phyloP scores from a whole-genome alignment of 768 basidiomycete genomes.

The Calocybe cyanea region DNA sequence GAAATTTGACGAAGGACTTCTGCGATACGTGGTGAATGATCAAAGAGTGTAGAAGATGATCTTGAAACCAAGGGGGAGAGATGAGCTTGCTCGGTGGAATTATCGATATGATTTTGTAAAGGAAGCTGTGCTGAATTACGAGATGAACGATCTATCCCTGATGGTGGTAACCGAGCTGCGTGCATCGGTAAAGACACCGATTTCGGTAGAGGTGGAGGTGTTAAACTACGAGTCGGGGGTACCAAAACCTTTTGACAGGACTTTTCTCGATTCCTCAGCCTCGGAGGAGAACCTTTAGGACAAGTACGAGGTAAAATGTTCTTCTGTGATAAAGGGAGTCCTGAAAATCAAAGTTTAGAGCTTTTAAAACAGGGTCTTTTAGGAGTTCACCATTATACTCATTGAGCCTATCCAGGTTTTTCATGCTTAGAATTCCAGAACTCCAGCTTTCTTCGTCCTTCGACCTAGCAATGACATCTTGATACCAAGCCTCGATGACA shows the following conservation, averaged over 20 bases:
- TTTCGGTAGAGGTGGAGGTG: conserved; percentile 82
- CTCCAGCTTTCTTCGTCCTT: conserved; percentile 73
- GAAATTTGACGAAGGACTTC: conserved; percentile 77
- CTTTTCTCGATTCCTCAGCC: conserved; percentile 54
- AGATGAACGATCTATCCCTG: conserved; percentile 27
- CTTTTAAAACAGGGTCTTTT: conserved; percentile 6
- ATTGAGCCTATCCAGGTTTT: conserved; percentile 65
- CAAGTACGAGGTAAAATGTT: conserved; percentile 38
- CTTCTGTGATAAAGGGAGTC: conserved; percentile 50
- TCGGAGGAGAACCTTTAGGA: conserved; percentile 50
- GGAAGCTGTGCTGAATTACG: conserved; percentile 23
- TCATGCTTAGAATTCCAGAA: conserved; percentile 75
- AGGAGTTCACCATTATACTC: conserved; percentile 56
- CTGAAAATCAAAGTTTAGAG: conserved; percentile 24
- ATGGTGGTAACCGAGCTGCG: conserved; percentile 41
- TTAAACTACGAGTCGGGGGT: conserved; percentile 54
- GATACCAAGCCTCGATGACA: conserved; percentile 76
- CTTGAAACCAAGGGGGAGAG: conserved; percentile 26
- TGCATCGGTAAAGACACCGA: conserved; percentile 78
- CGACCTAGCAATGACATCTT: conserved; percentile 56
- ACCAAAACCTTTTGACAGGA: conserved; percentile 37
- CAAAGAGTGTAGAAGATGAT: conserved; percentile 44
- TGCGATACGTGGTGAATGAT: conserved; percentile 66
- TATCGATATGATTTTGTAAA: conserved; percentile 21
- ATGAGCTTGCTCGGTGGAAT: conserved; percentile 25